phyloP scores from a whole-genome alignment of 2,329 filamentous ascomycete species.

The Fusarium lateritium region DNA sequence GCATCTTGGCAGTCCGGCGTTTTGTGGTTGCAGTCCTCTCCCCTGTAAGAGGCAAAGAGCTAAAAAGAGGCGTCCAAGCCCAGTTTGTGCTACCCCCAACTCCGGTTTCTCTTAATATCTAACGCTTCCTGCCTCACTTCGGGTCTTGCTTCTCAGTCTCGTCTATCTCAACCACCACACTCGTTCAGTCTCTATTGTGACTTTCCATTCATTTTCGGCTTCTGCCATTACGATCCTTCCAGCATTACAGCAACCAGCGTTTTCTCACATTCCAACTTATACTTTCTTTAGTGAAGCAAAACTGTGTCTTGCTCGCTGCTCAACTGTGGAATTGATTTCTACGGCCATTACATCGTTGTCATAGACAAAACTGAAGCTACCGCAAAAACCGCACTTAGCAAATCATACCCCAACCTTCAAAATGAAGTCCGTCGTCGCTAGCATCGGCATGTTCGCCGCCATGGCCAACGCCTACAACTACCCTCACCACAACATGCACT shows the following conservation, averaged over 20 bases:
- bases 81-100: constrained; percentile 41
- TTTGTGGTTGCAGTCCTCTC: constrained; percentile 44
- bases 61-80: constrained; percentile 46
- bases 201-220: constrained; percentile 51
- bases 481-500: constrained; percentile 54
- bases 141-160: constrained; percentile 37
- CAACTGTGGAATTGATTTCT: constrained; percentile 54
- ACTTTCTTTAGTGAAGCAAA: constrained; percentile 51
- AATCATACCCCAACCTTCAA: constrained; percentile 50
- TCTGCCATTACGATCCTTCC: constrained; percentile 51
- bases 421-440: constrained; percentile 64
- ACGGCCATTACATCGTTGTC: constrained; percentile 43
- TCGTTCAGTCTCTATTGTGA: constrained; percentile 48
- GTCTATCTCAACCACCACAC: constrained; percentile 45
- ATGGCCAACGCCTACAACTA: constrained; percentile 59
- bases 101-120: constrained; percentile 50
- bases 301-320: constrained; percentile 51
- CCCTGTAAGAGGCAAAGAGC: constrained; percentile 39
- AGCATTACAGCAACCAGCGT: constrained; percentile 42
- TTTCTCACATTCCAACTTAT: constrained; percentile 41
- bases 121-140: constrained; percentile 45
- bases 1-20: constrained; percentile 49
- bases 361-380: constrained; percentile 47
- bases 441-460: constrained; percentile 62
- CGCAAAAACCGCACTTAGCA: constrained; percentile 30